Conservation (phyloP, 257 asterid genomes). For the Plectranthus barbatus region DNA sequence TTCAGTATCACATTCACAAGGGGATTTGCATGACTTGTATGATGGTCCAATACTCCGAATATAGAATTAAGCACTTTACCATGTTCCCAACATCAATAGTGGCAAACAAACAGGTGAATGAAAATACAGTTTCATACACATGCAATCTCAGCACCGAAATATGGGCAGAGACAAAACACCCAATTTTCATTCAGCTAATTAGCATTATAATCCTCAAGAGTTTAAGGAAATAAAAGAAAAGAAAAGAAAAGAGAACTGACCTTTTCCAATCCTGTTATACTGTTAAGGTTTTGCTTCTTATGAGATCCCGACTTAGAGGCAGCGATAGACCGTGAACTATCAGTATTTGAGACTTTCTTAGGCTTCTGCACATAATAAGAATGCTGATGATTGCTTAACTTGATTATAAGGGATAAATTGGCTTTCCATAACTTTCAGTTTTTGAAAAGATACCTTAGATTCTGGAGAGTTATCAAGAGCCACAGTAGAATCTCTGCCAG, state of each 20-base stretch:
- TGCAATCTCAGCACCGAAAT: neutral
- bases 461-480: conserved; percentile 26
- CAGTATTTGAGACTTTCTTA: conserved; percentile 29
- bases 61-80: neutral
- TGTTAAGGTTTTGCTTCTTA: conserved; percentile 46
- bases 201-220: conserved; percentile 2
- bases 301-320: conserved; percentile 40
- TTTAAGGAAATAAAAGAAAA: too few relatives aligned
- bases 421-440: neutral
- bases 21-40: neutral
- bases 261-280: conserved; percentile 48
- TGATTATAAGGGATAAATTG: neutral
- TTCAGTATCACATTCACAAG: neutral
- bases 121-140: neutral
- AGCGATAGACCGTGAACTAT: conserved; percentile 22
- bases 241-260: conserved; percentile 26
- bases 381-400: neutral
- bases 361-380: conserved; percentile 39
- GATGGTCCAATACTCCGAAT: neutral
- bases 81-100: conserved; percentile 1
- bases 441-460: conserved; percentile 43
- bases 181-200: neutral
- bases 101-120: neutral
- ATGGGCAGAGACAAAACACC: neutral
- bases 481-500: conserved; percentile 28